These are phyloP conservation scores for Pythium coloratum DNA, from an alignment of 352 stramenopile species.

Conservation along the genomic window DNA sequence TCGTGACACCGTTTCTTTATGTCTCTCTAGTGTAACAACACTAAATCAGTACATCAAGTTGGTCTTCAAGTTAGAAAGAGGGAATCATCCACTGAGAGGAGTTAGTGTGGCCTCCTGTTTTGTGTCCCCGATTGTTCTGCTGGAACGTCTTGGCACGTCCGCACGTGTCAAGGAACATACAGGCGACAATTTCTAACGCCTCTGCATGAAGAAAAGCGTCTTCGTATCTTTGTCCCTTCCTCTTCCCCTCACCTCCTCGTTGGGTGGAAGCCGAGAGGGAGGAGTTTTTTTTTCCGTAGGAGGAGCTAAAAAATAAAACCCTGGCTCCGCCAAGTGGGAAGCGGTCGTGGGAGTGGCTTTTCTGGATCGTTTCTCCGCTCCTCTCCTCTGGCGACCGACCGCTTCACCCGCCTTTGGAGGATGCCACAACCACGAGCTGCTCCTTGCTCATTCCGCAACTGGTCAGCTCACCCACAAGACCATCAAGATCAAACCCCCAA, in stretches of 20 bases:
- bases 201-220: too few species aligned
- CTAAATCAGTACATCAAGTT: not conserved
- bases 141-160: not conserved
- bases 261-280: too few species aligned
- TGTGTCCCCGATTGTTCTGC: conserved; percentile 1
- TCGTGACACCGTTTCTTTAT: conserved; percentile 6
- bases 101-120: conserved; percentile 2
- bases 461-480: conserved; percentile 13
- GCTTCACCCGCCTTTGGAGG: too few species aligned
- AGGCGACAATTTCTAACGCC: conserved; percentile 5
- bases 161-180: not conserved
- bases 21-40: not conserved
- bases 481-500: not conserved
- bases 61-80: not conserved
- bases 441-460: conserved; percentile 16
- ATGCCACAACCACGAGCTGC: conserved; percentile 11
- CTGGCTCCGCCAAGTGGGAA: too few species aligned
- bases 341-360: not conserved
- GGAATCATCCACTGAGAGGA: not conserved
- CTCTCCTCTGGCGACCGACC: not conserved
- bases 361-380: not conserved
- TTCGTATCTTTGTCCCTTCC: too few species aligned
- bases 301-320: not conserved
- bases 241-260: too few species aligned
- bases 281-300: too few species aligned